A percentile compares a stretch with the other conserved stretches of the same genome.
phyloP scores from a whole-genome alignment of 257 asterid species.

The Perilla frutescens region DNA sequence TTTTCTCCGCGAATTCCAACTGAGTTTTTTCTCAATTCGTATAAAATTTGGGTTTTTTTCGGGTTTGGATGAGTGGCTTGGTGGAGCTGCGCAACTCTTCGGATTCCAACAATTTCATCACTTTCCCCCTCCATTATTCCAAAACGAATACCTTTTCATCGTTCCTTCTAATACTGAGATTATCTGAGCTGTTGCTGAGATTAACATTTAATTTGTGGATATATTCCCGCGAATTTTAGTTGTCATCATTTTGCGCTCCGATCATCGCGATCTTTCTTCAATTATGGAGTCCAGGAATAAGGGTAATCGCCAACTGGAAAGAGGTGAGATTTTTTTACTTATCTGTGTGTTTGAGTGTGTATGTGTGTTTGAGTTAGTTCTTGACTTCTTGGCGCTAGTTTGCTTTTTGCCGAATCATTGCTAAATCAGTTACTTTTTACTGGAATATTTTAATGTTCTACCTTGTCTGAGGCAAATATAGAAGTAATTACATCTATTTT shows the following conservation, averaged over 20 bases:
- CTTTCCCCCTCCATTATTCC: constrained; percentile 40
- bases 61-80: constrained; percentile 58
- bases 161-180: constrained; percentile 34
- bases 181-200: constrained; percentile 32
- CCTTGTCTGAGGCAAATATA: no score
- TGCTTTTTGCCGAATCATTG: neutral
- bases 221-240: constrained; percentile 23
- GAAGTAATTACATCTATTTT: no score
- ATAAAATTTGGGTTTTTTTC: neutral
- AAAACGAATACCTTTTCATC: constrained; percentile 31
- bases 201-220: constrained; percentile 31
- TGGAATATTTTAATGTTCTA: no score
- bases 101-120: constrained; percentile 42
- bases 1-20: constrained; percentile 3
- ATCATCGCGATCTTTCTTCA: constrained; percentile 33
- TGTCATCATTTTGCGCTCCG: neutral
- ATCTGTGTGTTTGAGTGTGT: no score
- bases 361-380: neutral
- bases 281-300: constrained; percentile 53
- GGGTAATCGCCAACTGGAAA: constrained; percentile 50
- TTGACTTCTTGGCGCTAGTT: neutral
- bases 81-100: constrained; percentile 45
- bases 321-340: constrained; percentile 39
- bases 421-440: constrained; percentile 6
- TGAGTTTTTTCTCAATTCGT: neutral